Percentiles rank a stretch among this genome's conserved stretches.
These are phyloP conservation scores for Volvox reticuliferus DNA, from an alignment of 139 green algal genomes.

Conservation along the genomic window DNA sequence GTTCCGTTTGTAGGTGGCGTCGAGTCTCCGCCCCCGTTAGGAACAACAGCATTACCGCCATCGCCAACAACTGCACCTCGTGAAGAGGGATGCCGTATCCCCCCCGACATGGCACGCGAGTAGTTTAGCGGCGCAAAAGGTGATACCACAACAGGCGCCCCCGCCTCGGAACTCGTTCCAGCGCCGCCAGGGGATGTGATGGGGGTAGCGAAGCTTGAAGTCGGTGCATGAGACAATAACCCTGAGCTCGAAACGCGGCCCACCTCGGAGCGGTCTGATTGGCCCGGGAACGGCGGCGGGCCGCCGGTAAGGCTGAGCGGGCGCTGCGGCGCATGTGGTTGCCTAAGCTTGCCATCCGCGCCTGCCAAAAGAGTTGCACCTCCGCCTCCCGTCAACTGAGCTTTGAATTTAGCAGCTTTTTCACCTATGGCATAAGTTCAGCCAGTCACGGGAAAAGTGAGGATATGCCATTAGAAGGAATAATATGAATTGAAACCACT, in stretches of 20 bases:
- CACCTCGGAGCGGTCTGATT: not conserved
- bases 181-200: not conserved
- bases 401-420: slow-evolving; percentile 15
- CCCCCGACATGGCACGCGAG: not conserved
- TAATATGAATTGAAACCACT: too few relatives aligned
- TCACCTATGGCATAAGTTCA: slow-evolving; percentile 7
- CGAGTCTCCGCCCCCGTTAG: not conserved
- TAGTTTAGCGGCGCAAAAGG: not conserved
- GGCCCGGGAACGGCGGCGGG: not conserved
- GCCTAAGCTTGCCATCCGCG: slow-evolving; percentile 40
- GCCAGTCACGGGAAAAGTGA: too few relatives aligned
- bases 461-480: too few relatives aligned
- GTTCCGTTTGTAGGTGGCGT: not conserved
- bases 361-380: slow-evolving; percentile 1
- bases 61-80: not conserved
- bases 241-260: not conserved
- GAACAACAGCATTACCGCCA: not conserved
- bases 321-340: slow-evolving; percentile 41
- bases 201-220: not conserved
- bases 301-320: slow-evolving; percentile 18
- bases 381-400: slow-evolving; percentile 10
- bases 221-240: not conserved
- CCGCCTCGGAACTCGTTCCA: not conserved
- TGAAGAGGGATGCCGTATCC: not conserved
- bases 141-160: not conserved